Conservation (phyloP, 192 early-diverging fungal genomes). For the Phycomyces nitens region DNA sequence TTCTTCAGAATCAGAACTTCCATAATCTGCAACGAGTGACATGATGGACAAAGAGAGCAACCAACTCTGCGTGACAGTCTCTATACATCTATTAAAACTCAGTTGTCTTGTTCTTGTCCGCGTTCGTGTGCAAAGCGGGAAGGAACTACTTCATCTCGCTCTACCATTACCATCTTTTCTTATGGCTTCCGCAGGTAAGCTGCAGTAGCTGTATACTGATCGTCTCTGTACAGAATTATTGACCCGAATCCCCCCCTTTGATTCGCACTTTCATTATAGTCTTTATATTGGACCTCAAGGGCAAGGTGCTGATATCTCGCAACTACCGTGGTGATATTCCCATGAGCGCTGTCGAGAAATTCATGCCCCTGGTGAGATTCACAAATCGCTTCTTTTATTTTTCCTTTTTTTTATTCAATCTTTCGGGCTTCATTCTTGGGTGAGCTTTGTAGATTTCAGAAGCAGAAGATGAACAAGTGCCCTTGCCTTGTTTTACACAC, state of each 20-base stretch:
- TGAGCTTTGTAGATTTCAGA: constrained; percentile 58
- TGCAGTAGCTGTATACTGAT: no score
- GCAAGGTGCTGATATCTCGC: constrained; percentile 96
- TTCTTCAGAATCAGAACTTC: constrained; percentile 15
- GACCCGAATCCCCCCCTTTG: no score
- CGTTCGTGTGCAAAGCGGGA: background rate
- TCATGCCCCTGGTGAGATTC: constrained; percentile 83
- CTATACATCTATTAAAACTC: background rate
- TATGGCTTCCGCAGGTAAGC: background rate
- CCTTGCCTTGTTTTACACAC: constrained; percentile 88
- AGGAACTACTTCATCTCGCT: background rate
- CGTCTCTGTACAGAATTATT: no score
- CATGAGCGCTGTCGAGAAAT: constrained; percentile 92
- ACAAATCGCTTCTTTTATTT: background rate
- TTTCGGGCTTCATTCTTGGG: no score
- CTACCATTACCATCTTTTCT: background rate
- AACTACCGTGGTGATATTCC: constrained; percentile 99
- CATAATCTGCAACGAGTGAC: constrained; percentile 16
- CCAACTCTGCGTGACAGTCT: no score
- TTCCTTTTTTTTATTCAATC: no score
- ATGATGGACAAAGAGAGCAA: background rate
- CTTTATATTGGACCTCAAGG: constrained; percentile 96
- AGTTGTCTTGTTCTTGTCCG: background rate
- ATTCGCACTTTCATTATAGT: constrained; percentile 45
- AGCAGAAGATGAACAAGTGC: constrained; percentile 89